Evolutionary conservation across 2,329 filamentous ascomycete species (phyloP), one percentile per base, ranked within the genome.

Genomic region (Exophiala aquamarina): DNA sequence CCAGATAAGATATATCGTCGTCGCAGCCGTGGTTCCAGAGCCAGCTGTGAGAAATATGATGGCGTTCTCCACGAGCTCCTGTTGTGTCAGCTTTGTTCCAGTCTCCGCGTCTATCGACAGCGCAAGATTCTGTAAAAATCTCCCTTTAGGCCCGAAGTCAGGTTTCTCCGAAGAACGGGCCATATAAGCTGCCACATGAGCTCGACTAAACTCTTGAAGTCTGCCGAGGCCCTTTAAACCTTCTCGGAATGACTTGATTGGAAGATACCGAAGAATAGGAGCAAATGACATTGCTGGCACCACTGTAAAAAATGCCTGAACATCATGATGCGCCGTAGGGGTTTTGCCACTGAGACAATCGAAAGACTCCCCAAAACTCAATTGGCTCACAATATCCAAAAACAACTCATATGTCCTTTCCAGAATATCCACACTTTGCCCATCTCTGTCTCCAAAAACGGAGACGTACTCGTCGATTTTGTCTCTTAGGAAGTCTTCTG

Each of bases 1-100:
- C 44, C 44, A 47, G 13, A 40, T 13, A 8, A 47, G 17, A 18
- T 23, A 41, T 10, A 23, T 41, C 11, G 34, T 4, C 9, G 44
- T 47, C 15, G 44, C 44, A 13, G 44, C 14, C 10, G 44, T 47
- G n/a, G 35, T 47, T 19, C 38, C 35, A n/a, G 35, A 41, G 34
- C 44, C 44, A 14, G 44, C 44, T 3, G 44, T 28, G 15, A 47
- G 44, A 17, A 47, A 47, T 2, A 41, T 29, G 15, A 47, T 47
- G 21, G 21, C 29, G 19, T 47, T 29, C n/a, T 39, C 36, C 10
- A 33, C 21, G 14, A 47, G 17, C n/a, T 47, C 44, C 35, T 47
- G 36, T 17, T 36, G 19, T 14, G 29, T 44, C 31, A 44, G 35
- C 29, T 44, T 44, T 10, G 41, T 19, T 10, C 41, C 41, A n/a